A percentile compares a stretch with the other conserved stretches of the same genome.
Conservation (phyloP, 2,329 filamentous ascomycete genomes). For the Verticillium zaregamsianum region DNA sequence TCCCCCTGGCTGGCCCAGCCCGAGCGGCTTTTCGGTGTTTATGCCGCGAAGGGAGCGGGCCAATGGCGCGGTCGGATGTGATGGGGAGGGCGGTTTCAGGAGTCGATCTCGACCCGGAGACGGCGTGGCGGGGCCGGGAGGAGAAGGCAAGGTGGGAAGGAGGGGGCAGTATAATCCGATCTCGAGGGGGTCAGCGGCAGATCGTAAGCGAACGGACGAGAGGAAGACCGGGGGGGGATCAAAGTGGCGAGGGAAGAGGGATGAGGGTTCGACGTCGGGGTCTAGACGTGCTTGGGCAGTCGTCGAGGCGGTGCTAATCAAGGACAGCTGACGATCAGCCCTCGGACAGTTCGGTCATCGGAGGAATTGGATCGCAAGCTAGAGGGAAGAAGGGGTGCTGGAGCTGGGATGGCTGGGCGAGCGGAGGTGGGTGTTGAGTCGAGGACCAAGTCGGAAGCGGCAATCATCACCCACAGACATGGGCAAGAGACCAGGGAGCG, state of each 20-base stretch:
- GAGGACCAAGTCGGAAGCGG: not conserved
- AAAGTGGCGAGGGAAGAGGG: not conserved
- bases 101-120: constrained; percentile 12
- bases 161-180: constrained; percentile 7
- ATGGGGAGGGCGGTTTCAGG: constrained; percentile 13
- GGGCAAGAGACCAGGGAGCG: not conserved
- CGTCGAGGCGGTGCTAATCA: not conserved
- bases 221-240: not conserved
- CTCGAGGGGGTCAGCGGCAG: not conserved
- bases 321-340: not conserved
- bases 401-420: not conserved
- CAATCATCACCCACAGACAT: not conserved
- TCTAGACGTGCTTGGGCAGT: not conserved
- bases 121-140: constrained; percentile 9
- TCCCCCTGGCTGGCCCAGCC: not conserved
- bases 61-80: not conserved
- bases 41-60: not conserved
- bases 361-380: not conserved
- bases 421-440: not conserved
- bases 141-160: constrained; percentile 1
- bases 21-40: not conserved
- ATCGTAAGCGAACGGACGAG: not conserved
- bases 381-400: not conserved
- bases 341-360: not conserved
- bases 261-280: not conserved